These are phyloP conservation scores for Misopates orontium DNA, from an alignment of 257 asterid genomes.

Conservation along the genomic window DNA sequence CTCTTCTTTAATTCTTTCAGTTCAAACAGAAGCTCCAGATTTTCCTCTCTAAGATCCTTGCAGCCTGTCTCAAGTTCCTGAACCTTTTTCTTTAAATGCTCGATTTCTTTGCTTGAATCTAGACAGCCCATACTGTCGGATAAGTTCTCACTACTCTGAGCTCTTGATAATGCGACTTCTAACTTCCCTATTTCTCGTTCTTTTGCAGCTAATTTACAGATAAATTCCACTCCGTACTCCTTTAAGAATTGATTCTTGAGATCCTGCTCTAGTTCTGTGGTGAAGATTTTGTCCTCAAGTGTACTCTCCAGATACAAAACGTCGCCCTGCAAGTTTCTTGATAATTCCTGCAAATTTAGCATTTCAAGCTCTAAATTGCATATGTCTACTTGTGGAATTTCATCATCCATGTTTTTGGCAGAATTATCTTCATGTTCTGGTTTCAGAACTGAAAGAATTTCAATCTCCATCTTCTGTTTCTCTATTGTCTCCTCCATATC, in stretches of 20 bases:
- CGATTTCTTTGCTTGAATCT: slow-evolving; percentile 17
- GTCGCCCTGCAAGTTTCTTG: no score
- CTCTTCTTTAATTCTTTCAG: no score
- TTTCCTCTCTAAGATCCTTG: slow-evolving; percentile 34
- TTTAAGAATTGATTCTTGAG: slow-evolving; percentile 31
- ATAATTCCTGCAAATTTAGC: slow-evolving; percentile 22
- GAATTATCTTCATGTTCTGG: background rate
- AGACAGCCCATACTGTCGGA: no score
- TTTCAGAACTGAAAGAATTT: slow-evolving; percentile 22
- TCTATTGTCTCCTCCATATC: slow-evolving; percentile 52
- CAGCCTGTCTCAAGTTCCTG: slow-evolving; percentile 37
- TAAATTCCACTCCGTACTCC: slow-evolving; percentile 36
- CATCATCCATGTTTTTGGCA: background rate
- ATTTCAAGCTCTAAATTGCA: slow-evolving; percentile 26
- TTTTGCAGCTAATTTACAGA: slow-evolving; percentile 23
- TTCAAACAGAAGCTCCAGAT: slow-evolving; percentile 30
- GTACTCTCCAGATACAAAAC: slow-evolving; percentile 30
- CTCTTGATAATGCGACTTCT: slow-evolving; percentile 32
- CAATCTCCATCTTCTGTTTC: slow-evolving; percentile 41
- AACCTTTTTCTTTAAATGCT: slow-evolving; percentile 31
- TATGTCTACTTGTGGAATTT: background rate
- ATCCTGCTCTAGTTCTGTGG: slow-evolving; percentile 33
- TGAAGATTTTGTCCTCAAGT: slow-evolving; percentile 34
- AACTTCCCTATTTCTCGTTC: slow-evolving; percentile 26
- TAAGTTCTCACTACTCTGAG: slow-evolving; percentile 9